phyloP scores from a whole-genome alignment of 2,329 filamentous ascomycete genomes.

The Saccharata proteae region DNA sequence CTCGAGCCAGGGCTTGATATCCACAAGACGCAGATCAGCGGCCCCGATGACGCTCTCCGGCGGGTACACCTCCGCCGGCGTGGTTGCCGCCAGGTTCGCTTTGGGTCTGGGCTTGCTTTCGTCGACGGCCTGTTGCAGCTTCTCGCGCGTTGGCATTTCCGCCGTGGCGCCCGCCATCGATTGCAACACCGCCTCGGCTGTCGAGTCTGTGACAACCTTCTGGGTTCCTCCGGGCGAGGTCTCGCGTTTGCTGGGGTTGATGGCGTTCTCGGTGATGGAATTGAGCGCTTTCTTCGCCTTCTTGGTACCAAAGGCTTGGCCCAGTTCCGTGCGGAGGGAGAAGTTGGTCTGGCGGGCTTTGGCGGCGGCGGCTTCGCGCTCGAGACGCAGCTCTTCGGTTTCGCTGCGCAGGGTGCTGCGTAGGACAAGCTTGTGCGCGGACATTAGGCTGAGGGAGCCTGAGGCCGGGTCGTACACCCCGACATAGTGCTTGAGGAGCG shows the following conservation, averaged over 20 bases:
- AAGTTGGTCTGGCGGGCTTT: conserved; percentile 14
- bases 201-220: conserved; percentile 18
- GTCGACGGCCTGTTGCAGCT: conserved; percentile 53
- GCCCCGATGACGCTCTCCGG: conserved; percentile 52
- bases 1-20: conserved; percentile 64
- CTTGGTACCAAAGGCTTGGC: conserved; percentile 71
- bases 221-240: conserved; percentile 20
- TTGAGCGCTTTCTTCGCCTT: conserved; percentile 71
- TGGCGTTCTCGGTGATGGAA: conserved; percentile 58
- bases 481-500: conserved; percentile 46
- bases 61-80: conserved; percentile 62
- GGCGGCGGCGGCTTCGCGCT: conserved; percentile 17
- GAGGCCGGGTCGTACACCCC: conserved; percentile 46
- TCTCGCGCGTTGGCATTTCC: conserved; percentile 54
- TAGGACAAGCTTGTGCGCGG: conserved; percentile 42
- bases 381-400: conserved; percentile 25
- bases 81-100: conserved; percentile 54
- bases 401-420: conserved; percentile 37
- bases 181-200: conserved; percentile 41
- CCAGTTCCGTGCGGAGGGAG: conserved; percentile 37
- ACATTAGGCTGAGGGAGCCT: conserved; percentile 40
- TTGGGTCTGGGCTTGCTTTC: conserved; percentile 60
- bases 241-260: conserved; percentile 28
- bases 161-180: conserved; percentile 50
- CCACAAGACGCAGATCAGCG: conserved; percentile 54